Base-by-base conservation (phyloP, 176 grass and related monocot genomes). In the Oryza australiensis region DNA sequence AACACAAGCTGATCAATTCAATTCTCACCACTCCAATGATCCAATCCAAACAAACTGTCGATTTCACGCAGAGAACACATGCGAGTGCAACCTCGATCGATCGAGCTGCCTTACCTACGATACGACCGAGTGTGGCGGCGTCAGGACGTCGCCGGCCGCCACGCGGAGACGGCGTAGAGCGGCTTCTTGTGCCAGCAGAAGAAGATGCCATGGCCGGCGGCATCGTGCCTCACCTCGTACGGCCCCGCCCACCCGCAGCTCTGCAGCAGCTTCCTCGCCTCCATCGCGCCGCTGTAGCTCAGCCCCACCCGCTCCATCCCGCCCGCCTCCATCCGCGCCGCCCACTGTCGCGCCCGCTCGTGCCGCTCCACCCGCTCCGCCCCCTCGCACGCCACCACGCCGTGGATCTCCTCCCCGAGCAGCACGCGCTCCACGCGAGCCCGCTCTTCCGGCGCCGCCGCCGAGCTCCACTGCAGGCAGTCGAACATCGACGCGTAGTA, bases 401-500 rank as follows among this genome's bases (percentile, higher is more conserved):
- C 80, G 35, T 53, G 20, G 14, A 87, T 87, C 65, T 91, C 89
- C 51, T 78, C 80, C 11, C 70, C 76, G 5, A 91, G 64, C 26
- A 87, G 10, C 28, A 53, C 30, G 10, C 86, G 64, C 71, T 90
- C 89, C 42, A 87, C 85, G 23, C 81, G 68, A 5, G 85, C 85
- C 11, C 80, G 76, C 57, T 86, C 82, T 32, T n/a, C n/a, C 32
- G 74, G 80, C 2, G 51, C 67, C 10, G 70, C 40, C 13, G 84
- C 75, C 12, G 40, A 5, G 26, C 64, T 65, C 64, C n/a, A 46
- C 84, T 90, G 80, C 70, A 90, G 49, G 48, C 84, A 90, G 70
- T 90, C 89, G 76, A 90, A 91, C 40, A 91, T 67, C 33, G 84
- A 73, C 22, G 70, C 85, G 70, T 91, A 91, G 71, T 87, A 91